A percentile compares a stretch with the other conserved stretches of the same genome.
phyloP scores from a whole-genome alignment of 2,329 filamentous ascomycete species.

The Aspergillus sp. region DNA sequence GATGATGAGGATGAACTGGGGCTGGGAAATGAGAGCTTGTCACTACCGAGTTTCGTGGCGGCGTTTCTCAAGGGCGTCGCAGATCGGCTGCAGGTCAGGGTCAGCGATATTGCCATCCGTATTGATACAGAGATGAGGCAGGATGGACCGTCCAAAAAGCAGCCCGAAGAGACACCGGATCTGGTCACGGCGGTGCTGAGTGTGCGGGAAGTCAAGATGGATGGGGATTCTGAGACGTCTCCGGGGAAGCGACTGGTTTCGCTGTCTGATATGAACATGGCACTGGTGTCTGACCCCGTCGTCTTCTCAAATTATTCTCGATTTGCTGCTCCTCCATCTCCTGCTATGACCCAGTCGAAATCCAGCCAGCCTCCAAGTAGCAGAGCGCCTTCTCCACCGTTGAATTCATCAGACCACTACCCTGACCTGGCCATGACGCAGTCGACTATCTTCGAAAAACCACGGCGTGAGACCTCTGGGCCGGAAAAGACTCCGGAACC shows the following conservation, averaged over 20 bases:
- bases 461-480: not conserved
- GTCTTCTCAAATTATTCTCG: constrained; percentile 41
- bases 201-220: constrained; percentile 27
- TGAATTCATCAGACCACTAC: constrained; percentile 15
- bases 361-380: constrained; percentile 19
- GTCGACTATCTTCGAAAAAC: constrained; percentile 30
- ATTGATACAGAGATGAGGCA: constrained; percentile 42
- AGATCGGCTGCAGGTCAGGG: constrained; percentile 48
- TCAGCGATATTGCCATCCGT: constrained; percentile 46
- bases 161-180: constrained; percentile 30
- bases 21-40: constrained; percentile 47
- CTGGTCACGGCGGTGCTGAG: constrained; percentile 28
- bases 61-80: constrained; percentile 52
- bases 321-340: constrained; percentile 26
- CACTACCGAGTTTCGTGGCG: constrained; percentile 51
- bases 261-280: constrained; percentile 38
- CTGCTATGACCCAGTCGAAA: constrained; percentile 27
- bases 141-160: constrained; percentile 28
- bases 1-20: constrained; percentile 44
- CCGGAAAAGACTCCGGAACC: not conserved
- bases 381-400: constrained; percentile 20
- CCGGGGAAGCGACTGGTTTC: constrained; percentile 38
- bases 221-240: constrained; percentile 8
- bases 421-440: constrained; percentile 26
- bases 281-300: constrained; percentile 41